A percentile compares a stretch with the other conserved stretches of the same genome.
These are phyloP conservation scores for Hirschfeldia incana DNA, from an alignment of 345 rosid species.

Conservation along the genomic window DNA sequence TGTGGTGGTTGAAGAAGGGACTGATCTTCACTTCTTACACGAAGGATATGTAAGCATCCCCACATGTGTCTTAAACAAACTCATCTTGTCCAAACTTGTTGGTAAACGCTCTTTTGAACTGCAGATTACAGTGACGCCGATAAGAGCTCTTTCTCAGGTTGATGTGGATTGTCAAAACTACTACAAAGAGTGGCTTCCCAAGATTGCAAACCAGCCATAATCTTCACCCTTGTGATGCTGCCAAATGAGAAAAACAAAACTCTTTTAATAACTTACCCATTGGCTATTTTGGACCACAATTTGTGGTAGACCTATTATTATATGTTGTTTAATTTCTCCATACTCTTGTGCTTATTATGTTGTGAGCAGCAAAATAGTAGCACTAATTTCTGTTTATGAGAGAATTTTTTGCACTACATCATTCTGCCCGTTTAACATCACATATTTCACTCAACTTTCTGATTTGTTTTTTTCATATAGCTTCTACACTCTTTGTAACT, in stretches of 20 bases:
- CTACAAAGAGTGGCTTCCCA: slow-evolving; percentile 71
- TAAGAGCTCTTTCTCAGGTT: slow-evolving; percentile 68
- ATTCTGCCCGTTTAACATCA: too few relatives aligned
- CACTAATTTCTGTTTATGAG: too few relatives aligned
- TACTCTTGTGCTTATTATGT: too few relatives aligned
- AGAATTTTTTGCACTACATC: too few relatives aligned
- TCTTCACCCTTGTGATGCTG: slow-evolving; percentile 58
- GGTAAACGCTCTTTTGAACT: slow-evolving; percentile 20
- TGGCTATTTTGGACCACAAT: slow-evolving; percentile 11
- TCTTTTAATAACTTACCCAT: background rate
- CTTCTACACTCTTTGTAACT: too few relatives aligned
- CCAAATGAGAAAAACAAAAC: background rate
- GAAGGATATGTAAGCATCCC: slow-evolving; percentile 70
- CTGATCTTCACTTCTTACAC: slow-evolving; percentile 56
- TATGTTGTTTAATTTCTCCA: too few relatives aligned
- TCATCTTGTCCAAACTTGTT: slow-evolving; percentile 10
- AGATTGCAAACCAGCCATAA: slow-evolving; percentile 17
- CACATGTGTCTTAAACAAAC: background rate
- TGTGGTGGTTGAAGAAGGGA: slow-evolving; percentile 51
- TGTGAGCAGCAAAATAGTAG: too few relatives aligned
- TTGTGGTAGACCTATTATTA: slow-evolving; percentile 20
- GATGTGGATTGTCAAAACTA: slow-evolving; percentile 50
- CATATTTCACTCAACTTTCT: too few relatives aligned
- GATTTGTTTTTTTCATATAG: too few relatives aligned
- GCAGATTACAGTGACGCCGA: slow-evolving; percentile 85